Evolutionary conservation across 75 land plant genomes (phyloP).

Genomic region (Sequoia sempervirens): DNA sequence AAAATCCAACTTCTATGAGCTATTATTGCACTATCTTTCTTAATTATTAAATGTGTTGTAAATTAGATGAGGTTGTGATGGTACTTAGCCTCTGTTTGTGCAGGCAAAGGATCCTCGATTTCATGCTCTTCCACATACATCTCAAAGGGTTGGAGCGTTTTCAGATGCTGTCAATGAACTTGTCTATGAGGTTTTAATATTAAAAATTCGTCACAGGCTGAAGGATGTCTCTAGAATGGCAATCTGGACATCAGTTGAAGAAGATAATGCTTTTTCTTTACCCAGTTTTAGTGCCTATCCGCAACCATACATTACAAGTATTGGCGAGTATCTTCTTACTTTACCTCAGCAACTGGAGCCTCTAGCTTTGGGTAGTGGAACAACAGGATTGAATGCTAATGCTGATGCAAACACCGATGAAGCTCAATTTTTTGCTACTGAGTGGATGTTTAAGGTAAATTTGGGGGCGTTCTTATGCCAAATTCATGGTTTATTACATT

Average conservation of each 20-base stretch:
- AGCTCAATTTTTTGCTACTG: constrained; percentile 94
- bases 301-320: constrained; percentile 73
- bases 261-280: constrained; percentile 60
- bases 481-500: background rate
- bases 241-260: constrained; percentile 81
- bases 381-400: constrained; percentile 17
- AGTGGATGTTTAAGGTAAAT: constrained; percentile 99
- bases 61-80: background rate
- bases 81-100: background rate
- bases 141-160: constrained; percentile 84
- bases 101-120: constrained; percentile 98
- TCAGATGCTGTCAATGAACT: constrained; percentile 91
- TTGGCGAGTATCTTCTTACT: constrained; percentile 97
- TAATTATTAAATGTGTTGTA: background rate
- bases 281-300: constrained; percentile 96
- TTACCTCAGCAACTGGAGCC: constrained; percentile 97
- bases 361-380: constrained; percentile 60
- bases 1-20: background rate
- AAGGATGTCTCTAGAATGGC: constrained; percentile 66
- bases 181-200: constrained; percentile 93
- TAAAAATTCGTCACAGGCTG: constrained; percentile 78
- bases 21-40: background rate
- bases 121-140: constrained; percentile 92
- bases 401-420: constrained; percentile 65
- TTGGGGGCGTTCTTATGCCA: background rate